Conservation (phyloP, 768 basidiomycete genomes). For the Phanerochaete sordida region DNA sequence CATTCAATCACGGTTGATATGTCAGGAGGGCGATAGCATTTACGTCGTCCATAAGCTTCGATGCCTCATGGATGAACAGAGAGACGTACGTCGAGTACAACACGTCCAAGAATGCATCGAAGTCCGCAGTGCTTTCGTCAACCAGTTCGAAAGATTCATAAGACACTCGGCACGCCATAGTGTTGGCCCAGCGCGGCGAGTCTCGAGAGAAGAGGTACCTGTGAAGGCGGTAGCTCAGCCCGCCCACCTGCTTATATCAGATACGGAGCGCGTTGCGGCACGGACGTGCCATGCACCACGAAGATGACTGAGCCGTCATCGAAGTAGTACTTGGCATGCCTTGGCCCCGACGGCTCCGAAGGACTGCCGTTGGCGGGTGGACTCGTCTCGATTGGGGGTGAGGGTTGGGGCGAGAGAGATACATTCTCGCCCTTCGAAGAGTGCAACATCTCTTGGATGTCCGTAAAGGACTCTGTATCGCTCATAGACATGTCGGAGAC, state of each 20-base stretch:
- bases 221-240: background rate
- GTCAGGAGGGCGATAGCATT: background rate
- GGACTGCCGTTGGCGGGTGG: no score
- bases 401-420: no score
- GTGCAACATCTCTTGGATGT: background rate
- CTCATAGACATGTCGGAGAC: background rate
- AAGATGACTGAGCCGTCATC: background rate
- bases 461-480: background rate
- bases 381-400: background rate
- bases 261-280: background rate
- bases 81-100: background rate
- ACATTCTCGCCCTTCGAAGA: no score
- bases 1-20: background rate
- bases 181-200: background rate
- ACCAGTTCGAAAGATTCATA: background rate
- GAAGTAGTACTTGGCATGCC: background rate
- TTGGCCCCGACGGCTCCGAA: no score
- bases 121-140: background rate
- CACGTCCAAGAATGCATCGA: background rate
- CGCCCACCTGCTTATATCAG: background rate
- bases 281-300: background rate
- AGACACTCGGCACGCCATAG: background rate
- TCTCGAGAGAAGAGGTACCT: background rate
- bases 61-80: background rate
- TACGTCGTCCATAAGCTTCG: background rate